phyloP scores from a whole-genome alignment of 495 filamentous ascomycete species.

The Talaromyces proteolyticus region DNA sequence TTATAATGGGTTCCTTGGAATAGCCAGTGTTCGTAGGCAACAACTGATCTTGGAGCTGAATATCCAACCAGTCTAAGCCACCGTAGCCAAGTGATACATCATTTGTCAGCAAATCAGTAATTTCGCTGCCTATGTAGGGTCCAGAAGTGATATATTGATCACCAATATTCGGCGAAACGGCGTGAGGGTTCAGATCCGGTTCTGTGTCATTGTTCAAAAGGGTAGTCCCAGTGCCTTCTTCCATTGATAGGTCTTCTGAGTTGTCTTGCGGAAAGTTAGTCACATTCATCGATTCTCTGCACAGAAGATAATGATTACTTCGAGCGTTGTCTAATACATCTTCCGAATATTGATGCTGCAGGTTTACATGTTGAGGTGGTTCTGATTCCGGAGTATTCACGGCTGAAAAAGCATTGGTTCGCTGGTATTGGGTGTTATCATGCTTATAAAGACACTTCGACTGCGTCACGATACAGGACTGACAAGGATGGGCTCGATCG shows the following conservation, averaged over 20 bases:
- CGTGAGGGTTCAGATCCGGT: neutral
- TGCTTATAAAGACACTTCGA: neutral
- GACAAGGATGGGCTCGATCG: conserved; percentile 3
- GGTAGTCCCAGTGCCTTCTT: neutral
- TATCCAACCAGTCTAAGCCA: conserved; percentile 4
- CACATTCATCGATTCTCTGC: neutral
- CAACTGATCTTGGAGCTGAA: conserved; percentile 1
- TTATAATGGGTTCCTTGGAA: neutral
- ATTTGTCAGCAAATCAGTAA: neutral
- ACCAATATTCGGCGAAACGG: neutral
- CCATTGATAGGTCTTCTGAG: neutral
- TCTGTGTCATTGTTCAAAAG: neutral
- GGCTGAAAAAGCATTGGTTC: neutral
- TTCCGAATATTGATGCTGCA: neutral
- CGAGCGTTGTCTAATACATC: neutral
- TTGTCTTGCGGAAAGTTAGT: neutral
- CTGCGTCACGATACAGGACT: neutral
- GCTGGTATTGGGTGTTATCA: neutral
- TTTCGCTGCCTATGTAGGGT: neutral
- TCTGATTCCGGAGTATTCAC: neutral
- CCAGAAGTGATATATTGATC: neutral
- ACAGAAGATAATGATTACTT: neutral
- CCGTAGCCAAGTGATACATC: neutral
- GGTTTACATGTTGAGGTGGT: neutral
- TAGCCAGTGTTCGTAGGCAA: neutral